Evolutionary conservation across 2,329 filamentous ascomycete genomes (phyloP), one percentile per base, ranked within the genome.

Genomic region (Penicillium oxalicum): DNA sequence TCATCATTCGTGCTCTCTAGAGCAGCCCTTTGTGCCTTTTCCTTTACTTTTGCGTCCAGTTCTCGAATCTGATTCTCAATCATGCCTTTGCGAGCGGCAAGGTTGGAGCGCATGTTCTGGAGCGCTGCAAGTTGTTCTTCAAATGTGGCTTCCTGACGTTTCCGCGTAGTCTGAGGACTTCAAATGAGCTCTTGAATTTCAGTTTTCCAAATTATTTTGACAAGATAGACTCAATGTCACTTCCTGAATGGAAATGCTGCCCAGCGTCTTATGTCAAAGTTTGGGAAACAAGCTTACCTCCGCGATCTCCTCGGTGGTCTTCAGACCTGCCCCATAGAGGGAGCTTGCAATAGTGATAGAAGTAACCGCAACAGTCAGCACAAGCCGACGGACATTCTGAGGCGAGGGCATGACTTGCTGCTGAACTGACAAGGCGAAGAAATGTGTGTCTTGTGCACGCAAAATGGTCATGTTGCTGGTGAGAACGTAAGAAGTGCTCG

Each of bases 321-420:
- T 83, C 51, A 84, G 54, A 5, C 75, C 74, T 18, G 82, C 81
- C 25, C 82, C 82, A 57, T 82, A 83, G 52, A 78, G 72, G 4
- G 79, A 74, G 44, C 81, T 81, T 1, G 74, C 75, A 5, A 77
- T 76, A 1, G 80, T 82, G 40, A 82, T 74, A 12, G 77, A 74
- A 8, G 77, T 73, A 13, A 83, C 73, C 3, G 76, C 73, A 33
- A 71, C 75, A 1, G 81, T 80, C 56, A 81, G 63, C 13, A 82
- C 69, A 49, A 77, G 69, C 12, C 77, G 72, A 27, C 77, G 73
- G 6, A 78, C 54, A 47, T 68, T 71, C 27, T 63, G 62, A 28
- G 62, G 61, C 25, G 62, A 57, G 7, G 59, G 51, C 61, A 67
- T 63, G 38, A 47, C 56, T 29, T 12, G 18, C 29, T 32, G 11